phyloP scores from a whole-genome alignment of 768 basidiomycete species.

The Phanerochaete sordida region DNA sequence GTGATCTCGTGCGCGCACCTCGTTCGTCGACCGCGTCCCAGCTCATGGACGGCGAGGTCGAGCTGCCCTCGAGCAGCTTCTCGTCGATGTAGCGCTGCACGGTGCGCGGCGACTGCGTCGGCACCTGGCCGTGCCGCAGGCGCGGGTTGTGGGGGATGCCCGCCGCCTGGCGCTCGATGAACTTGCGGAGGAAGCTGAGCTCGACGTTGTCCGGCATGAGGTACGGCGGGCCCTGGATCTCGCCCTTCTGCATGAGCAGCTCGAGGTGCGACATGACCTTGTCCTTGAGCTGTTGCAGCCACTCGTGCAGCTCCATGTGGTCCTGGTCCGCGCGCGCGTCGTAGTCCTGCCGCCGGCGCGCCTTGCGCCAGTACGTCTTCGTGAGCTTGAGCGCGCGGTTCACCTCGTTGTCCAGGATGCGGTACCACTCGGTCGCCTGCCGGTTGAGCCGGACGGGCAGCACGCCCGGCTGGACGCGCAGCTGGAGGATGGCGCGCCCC shows the following conservation, averaged over 20 bases:
- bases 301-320: slow-evolving; percentile 86
- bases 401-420: slow-evolving; percentile 72
- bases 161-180: slow-evolving; percentile 76
- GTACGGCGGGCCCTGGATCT: slow-evolving; percentile 81
- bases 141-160: slow-evolving; percentile 79
- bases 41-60: slow-evolving; percentile 19
- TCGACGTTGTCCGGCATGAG: slow-evolving; percentile 78
- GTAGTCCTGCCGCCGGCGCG: slow-evolving; percentile 74
- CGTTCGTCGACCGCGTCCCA: slow-evolving; percentile 20
- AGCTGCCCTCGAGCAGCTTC: slow-evolving; percentile 15
- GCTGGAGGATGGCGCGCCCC: slow-evolving; percentile 74
- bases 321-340: slow-evolving; percentile 83
- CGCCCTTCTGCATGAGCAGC: slow-evolving; percentile 83
- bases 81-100: slow-evolving; percentile 13
- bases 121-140: slow-evolving; percentile 46
- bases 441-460: slow-evolving; percentile 72
- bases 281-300: slow-evolving; percentile 84
- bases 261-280: slow-evolving; percentile 88
- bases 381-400: slow-evolving; percentile 79
- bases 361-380: slow-evolving; percentile 83
- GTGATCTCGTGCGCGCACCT: slow-evolving; percentile 8
- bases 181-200: slow-evolving; percentile 74
- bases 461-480: slow-evolving; percentile 81
- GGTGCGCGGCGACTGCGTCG: slow-evolving; percentile 15
- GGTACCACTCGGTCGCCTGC: slow-evolving; percentile 81